Conservation (phyloP, 768 basidiomycete species). For the Leccinum truebloodii region DNA sequence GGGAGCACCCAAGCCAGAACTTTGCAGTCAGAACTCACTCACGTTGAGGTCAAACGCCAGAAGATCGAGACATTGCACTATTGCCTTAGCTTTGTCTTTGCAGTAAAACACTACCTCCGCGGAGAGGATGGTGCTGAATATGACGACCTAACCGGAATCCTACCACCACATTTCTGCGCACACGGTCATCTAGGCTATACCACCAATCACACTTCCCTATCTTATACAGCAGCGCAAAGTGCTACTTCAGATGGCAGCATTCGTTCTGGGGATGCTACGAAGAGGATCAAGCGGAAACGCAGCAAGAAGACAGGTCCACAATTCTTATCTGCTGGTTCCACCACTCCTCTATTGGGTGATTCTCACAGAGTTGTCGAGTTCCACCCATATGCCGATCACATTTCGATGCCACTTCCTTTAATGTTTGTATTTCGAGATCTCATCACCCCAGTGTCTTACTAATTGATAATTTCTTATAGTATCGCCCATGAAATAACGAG, state of each 20-base stretch:
- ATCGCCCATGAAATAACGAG: conserved; percentile 81
- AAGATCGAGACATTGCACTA: conserved; percentile 75
- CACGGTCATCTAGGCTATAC: conserved; percentile 46
- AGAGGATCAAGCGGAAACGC: conserved; percentile 68
- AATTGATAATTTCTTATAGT: conserved; percentile 36
- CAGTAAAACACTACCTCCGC: conserved; percentile 79
- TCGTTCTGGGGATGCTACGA: conserved; percentile 52
- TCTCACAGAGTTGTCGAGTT: conserved; percentile 61
- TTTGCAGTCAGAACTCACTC: conserved; percentile 45
- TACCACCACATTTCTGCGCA: conserved; percentile 61
- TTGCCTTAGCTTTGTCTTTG: conserved; percentile 67
- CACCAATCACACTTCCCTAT: conserved; percentile 34
- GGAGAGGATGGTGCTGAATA: conserved; percentile 77
- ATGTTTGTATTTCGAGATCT: conserved; percentile 46
- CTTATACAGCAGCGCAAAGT: conserved; percentile 46
- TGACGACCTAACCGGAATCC: conserved; percentile 63
- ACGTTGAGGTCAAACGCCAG: conserved; percentile 53
- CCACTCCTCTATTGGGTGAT: conserved; percentile 64
- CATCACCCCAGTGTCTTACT: neutral
- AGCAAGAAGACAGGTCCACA: conserved; percentile 53
- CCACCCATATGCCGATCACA: conserved; percentile 53
- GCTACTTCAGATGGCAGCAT: conserved; percentile 26
- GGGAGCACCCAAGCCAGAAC: conserved; percentile 52
- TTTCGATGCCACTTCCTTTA: conserved; percentile 79
- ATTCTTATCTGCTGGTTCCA: conserved; percentile 32